Base-by-base conservation (phyloP, 2,329 filamentous ascomycete genomes). In the Arthrobotrys megalospora region DNA sequence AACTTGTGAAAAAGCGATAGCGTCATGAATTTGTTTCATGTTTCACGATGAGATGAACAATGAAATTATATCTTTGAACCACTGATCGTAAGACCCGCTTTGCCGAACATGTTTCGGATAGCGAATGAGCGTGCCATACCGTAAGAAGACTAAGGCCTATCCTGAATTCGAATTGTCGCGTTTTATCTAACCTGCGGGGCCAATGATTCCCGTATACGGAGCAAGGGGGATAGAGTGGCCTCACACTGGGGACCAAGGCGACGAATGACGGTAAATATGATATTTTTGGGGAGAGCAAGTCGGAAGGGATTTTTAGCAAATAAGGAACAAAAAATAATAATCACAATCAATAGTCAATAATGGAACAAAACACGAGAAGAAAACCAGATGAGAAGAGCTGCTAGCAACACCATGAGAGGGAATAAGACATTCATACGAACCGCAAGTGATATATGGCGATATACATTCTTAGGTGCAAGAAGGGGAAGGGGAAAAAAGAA, bases 391-490 rank as follows among this genome's bases (percentile, higher is more conserved):
- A 70, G 38, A 36, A 71, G n/a, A 69, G 67, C 43, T 65, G 38
- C 34, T 69, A 64, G 48, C 48, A 76, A 60, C 58, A 64, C 55
- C 53, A 28, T 58, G 50, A 60, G 34, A 16, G 32, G 52, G 24
- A 47, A 43, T 8, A 55, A 47, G 45, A 71, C 73, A 66, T 66
- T 71, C 60, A 67, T 60, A 62, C 28, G 48, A 63, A 66, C 66
- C 48, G 41, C 66, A 69, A 53, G 65, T 66, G 73, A 67, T 71
- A 77, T 65, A 77, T 67, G 52, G 43, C 73, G 67, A 77, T 77
- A 65, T 77, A 77, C 73, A 77, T 77, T 71, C 73, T 77, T 70
- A 67, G 66, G 66, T 62, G 66, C 38, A 60, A 53, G 32, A 28
- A 38, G 11, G 47, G 28, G 53, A 36, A 28, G 38, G 36, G 43